Conservation (phyloP, 2,329 filamentous ascomycete species). For the Talaromyces verruculosus region DNA sequence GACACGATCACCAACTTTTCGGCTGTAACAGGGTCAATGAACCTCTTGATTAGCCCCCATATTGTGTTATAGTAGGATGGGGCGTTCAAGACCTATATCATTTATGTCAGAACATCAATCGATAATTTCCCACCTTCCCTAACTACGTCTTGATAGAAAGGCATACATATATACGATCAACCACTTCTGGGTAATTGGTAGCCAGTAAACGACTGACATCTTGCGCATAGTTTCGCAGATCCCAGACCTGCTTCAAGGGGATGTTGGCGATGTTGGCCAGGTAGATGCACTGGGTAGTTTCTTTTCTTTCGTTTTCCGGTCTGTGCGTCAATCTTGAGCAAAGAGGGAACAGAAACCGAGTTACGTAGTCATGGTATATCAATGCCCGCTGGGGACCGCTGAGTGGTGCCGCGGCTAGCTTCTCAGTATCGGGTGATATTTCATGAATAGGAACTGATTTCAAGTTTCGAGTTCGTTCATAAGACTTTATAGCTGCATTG, state of each 20-base stretch:
- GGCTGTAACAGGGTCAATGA: slow-evolving; percentile 2
- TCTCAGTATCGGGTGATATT: not conserved
- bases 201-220: not conserved
- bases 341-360: slow-evolving; percentile 3
- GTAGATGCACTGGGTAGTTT: not conserved
- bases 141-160: not conserved
- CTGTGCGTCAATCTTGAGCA: not conserved
- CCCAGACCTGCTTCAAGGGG: slow-evolving; percentile 2
- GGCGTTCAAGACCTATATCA: not conserved
- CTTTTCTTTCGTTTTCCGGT: not conserved
- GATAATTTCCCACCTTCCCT: too few species aligned
- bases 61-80: not conserved
- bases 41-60: not conserved
- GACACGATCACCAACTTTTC: slow-evolving; percentile 4
- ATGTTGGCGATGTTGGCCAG: not conserved
- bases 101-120: not conserved
- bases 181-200: not conserved
- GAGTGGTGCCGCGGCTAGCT: not conserved
- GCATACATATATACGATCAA: slow-evolving; percentile 6
- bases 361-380: slow-evolving; percentile 3
- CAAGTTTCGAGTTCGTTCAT: slow-evolving; percentile 2
- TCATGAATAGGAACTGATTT: not conserved
- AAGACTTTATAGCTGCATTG: not conserved
- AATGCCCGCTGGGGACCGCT: not conserved
- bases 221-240: not conserved